Conservation (phyloP, 495 filamentous ascomycete species). For the Xylaria telfairii region DNA sequence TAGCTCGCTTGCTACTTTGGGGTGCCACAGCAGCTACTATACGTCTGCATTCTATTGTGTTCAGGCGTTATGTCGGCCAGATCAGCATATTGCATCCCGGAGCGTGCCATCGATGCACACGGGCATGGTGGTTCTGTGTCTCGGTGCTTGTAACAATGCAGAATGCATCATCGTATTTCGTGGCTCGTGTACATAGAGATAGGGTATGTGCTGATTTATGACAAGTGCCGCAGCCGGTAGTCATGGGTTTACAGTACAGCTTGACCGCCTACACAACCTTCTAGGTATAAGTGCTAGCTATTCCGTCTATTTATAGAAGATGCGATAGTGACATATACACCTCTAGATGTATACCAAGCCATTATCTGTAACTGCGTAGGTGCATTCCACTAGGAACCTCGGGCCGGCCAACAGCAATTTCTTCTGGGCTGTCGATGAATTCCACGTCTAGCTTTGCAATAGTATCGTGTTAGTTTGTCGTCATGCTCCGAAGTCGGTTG, state of each 20-base stretch:
- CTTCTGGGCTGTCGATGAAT: no score
- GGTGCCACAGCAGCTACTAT: background rate
- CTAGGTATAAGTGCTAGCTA: no score
- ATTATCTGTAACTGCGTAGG: background rate
- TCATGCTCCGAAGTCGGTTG: background rate
- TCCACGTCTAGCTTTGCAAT: background rate
- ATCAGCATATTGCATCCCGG: background rate
- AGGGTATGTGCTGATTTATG: background rate
- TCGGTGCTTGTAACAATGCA: no score
- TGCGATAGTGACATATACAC: background rate
- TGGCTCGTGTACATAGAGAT: no score
- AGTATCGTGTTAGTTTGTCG: background rate
- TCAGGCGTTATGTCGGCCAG: conserved; percentile 19
- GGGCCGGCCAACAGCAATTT: conserved; percentile 12
- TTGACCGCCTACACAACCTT: background rate
- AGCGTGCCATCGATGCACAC: background rate
- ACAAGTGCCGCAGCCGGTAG: background rate
- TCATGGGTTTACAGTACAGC: background rate
- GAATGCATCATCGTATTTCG: no score
- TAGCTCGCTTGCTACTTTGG: background rate
- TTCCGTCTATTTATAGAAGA: background rate
- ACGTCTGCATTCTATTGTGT: background rate
- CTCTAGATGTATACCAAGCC: background rate
- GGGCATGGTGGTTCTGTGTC: background rate
- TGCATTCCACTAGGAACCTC: conserved; percentile 11